These are phyloP conservation scores for Eimeria brunetti DNA, from an alignment of 169 alveolate genomes.

Conservation along the genomic window DNA sequence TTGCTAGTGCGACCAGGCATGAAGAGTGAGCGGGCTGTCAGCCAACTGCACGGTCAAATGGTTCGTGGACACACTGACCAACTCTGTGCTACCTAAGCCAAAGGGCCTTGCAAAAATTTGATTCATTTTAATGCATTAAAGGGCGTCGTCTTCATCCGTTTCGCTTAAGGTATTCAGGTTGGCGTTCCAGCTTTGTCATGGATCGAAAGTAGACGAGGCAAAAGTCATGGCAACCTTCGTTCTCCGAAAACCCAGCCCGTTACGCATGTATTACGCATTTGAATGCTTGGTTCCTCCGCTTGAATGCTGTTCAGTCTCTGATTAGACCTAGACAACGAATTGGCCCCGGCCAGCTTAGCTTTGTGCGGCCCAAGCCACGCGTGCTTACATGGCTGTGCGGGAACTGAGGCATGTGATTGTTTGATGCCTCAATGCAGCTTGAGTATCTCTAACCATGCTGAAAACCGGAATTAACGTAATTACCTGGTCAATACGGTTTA, in stretches of 20 bases:
- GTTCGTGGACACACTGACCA: background rate
- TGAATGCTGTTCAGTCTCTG: background rate
- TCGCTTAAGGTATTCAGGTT: background rate
- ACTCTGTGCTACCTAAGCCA: background rate
- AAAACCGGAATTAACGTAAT: background rate
- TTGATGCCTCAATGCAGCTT: background rate
- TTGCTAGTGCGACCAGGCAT: background rate
- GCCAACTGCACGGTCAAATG: background rate
- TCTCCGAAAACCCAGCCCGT: background rate
- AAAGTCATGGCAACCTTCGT: background rate
- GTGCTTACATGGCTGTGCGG: background rate
- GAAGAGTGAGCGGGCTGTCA: background rate
- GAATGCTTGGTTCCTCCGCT: background rate
- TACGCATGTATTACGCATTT: background rate
- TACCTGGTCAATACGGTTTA: background rate
- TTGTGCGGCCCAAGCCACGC: background rate
- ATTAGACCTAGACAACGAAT: background rate
- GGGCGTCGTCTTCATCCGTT: background rate
- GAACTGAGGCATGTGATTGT: background rate
- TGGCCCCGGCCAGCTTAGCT: background rate
- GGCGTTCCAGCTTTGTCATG: background rate
- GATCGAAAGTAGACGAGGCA: background rate
- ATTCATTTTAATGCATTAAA: background rate
- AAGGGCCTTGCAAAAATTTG: background rate
- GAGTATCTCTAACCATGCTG: background rate